Evolutionary conservation across 2,329 filamentous ascomycete genomes (phyloP).

Genomic region (Thielaviopsis musarum): DNA sequence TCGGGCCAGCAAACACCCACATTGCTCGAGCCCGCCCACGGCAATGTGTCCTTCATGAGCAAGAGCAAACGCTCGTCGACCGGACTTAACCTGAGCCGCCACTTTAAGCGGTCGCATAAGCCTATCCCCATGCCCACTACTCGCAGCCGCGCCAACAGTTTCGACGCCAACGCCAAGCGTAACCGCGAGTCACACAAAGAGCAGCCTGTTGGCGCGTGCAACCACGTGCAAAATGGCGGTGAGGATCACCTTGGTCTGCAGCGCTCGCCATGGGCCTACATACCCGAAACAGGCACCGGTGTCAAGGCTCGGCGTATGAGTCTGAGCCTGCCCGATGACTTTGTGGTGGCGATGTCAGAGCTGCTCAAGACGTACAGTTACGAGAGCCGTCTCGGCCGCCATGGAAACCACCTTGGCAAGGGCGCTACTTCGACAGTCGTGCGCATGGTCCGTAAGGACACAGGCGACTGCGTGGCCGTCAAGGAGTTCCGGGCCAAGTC

Average conservation of each 20-base stretch:
- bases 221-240: not conserved
- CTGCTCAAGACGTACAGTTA: constrained; percentile 55
- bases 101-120: constrained; percentile 1
- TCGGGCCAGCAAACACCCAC: constrained; percentile 15
- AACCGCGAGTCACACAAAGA: constrained; percentile 15
- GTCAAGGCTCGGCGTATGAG: constrained; percentile 67
- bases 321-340: constrained; percentile 55
- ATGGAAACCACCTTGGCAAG: constrained; percentile 62
- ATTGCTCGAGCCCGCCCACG: not conserved
- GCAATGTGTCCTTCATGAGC: constrained; percentile 1
- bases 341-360: constrained; percentile 52
- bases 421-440: constrained; percentile 71
- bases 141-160: constrained; percentile 32
- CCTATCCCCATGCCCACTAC: not conserved
- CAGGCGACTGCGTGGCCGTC: constrained; percentile 57
- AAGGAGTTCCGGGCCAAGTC: constrained; percentile 73
- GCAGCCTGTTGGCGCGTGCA: not conserved
- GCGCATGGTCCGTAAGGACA: constrained; percentile 57
- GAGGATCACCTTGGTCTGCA: constrained; percentile 17
- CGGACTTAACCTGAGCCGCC: constrained; percentile 29
- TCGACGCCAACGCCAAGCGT: constrained; percentile 24
- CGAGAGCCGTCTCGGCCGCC: constrained; percentile 50
- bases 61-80: constrained; percentile 32
- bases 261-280: constrained; percentile 38
- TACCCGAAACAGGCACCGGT: constrained; percentile 54